Evolutionary conservation across 2,329 filamentous ascomycete species (phyloP).

Genomic region (Sclerotinia glacialis): DNA sequence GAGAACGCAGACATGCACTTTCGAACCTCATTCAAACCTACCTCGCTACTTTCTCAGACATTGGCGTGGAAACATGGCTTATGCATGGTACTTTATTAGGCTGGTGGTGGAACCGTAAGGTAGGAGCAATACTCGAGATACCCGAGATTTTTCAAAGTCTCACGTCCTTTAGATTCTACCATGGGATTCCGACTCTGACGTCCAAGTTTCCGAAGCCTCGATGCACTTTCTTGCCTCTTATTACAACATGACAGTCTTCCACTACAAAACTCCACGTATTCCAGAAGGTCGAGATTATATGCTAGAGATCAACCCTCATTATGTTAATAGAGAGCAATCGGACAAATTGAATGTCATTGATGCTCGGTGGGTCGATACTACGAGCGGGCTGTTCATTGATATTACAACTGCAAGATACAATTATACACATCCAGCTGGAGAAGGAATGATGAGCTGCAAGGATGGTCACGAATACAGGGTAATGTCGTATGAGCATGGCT

Average conservation of each 20-base stretch:
- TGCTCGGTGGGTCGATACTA: slow-evolving; percentile 75
- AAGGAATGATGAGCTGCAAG: slow-evolving; percentile 50
- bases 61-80: slow-evolving; percentile 53
- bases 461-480: slow-evolving; percentile 51
- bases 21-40: slow-evolving; percentile 73
- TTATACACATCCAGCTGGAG: slow-evolving; percentile 43
- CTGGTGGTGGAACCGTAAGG: slow-evolving; percentile 76
- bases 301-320: slow-evolving; percentile 74
- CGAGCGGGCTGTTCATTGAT: slow-evolving; percentile 77
- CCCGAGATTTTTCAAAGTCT: not conserved
- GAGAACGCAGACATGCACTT: slow-evolving; percentile 50
- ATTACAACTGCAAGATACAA: slow-evolving; percentile 66
- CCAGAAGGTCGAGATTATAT: slow-evolving; percentile 56
- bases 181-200: slow-evolving; percentile 79
- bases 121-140: slow-evolving; percentile 20
- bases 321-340: slow-evolving; percentile 58
- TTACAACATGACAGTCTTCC: slow-evolving; percentile 45
- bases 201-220: slow-evolving; percentile 50
- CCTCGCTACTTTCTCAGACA: slow-evolving; percentile 60
- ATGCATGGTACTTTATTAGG: slow-evolving; percentile 80
- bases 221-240: slow-evolving; percentile 53
- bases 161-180: slow-evolving; percentile 55
- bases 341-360: slow-evolving; percentile 78
- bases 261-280: slow-evolving; percentile 38
- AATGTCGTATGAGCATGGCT: slow-evolving; percentile 21